Conservation (phyloP, 2,329 filamentous ascomycete species). For the Didymella arachidicola region DNA sequence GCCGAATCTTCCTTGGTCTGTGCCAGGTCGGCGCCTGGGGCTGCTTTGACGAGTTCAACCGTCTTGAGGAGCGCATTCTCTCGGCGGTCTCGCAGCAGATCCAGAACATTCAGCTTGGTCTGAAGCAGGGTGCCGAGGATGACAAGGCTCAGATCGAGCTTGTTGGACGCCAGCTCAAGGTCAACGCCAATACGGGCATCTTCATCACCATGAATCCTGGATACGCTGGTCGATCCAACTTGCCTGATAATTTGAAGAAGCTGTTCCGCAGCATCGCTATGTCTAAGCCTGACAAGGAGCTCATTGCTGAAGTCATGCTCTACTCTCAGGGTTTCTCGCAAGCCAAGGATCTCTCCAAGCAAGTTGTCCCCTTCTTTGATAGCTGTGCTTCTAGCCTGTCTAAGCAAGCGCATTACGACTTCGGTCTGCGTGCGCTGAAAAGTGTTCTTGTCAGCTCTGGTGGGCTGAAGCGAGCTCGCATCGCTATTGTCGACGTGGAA, state of each 20-base stretch:
- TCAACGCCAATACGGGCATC: conserved; percentile 93
- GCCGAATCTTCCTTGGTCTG: conserved; percentile 97
- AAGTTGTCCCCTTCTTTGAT: conserved; percentile 98
- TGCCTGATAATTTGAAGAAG: conserved; percentile 99
- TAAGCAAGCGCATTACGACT: conserved; percentile 99
- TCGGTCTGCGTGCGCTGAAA: conserved; percentile 95
- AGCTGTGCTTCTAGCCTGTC: conserved; percentile 81
- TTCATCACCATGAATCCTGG: conserved; percentile 99
- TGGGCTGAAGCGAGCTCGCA: conserved; percentile 85
- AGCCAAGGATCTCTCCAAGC: conserved; percentile 90
- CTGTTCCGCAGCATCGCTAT: conserved; percentile 98
- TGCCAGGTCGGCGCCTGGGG: conserved; percentile 99
- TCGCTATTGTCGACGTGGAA: conserved; percentile 64
- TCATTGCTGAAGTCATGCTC: conserved; percentile 99
- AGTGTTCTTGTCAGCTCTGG: conserved; percentile 98
- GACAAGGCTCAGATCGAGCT: conserved; percentile 90
- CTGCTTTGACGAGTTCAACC: conserved; percentile 99
- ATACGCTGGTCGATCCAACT: conserved; percentile 95
- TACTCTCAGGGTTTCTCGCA: conserved; percentile 99
- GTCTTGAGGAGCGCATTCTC: conserved; percentile 95
- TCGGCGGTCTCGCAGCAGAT: conserved; percentile 99
- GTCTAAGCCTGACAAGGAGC: conserved; percentile 99
- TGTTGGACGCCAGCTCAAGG: conserved; percentile 85
- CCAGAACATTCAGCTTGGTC: conserved; percentile 96
- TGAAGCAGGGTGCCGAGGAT: conserved; percentile 84